A percentile compares a stretch with the other conserved stretches of the same genome.
Conservation (phyloP, 495 filamentous ascomycete genomes). For the Podospora sp. region DNA sequence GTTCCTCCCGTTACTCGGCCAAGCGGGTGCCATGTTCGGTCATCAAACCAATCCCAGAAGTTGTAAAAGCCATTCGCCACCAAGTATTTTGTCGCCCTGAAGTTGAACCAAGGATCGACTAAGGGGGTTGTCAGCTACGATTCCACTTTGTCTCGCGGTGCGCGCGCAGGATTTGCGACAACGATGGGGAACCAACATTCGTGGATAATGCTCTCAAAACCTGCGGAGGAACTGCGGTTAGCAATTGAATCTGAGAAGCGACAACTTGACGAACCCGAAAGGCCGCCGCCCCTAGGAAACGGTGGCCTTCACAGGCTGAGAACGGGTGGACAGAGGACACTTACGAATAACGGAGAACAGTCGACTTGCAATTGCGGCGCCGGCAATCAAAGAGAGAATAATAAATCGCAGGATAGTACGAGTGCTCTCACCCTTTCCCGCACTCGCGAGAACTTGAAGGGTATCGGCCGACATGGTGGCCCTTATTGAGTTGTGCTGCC, state of each 20-base stretch:
- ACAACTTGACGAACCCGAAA: neutral
- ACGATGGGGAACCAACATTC: slow-evolving; percentile 72
- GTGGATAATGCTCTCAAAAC: slow-evolving; percentile 99
- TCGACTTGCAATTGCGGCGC: slow-evolving; percentile 88
- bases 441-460: slow-evolving; percentile 44
- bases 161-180: neutral
- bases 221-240: slow-evolving; percentile 52
- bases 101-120: slow-evolving; percentile 99
- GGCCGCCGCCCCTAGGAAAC: neutral
- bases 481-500: slow-evolving; percentile 34
- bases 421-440: slow-evolving; percentile 63
- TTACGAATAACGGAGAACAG: slow-evolving; percentile 97
- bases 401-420: slow-evolving; percentile 85
- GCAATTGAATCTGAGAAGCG: slow-evolving; percentile 14
- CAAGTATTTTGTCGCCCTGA: slow-evolving; percentile 96
- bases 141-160: slow-evolving; percentile 5
- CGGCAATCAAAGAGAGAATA: slow-evolving; percentile 91
- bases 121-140: slow-evolving; percentile 33
- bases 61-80: slow-evolving; percentile 95
- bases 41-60: slow-evolving; percentile 99
- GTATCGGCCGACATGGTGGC: slow-evolving; percentile 45
- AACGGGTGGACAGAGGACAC: slow-evolving; percentile 37
- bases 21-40: slow-evolving; percentile 99
- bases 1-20: slow-evolving; percentile 98
- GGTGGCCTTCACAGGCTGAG: neutral